Conservation (phyloP, 257 asterid genomes). For the Fraxinus americana region DNA sequence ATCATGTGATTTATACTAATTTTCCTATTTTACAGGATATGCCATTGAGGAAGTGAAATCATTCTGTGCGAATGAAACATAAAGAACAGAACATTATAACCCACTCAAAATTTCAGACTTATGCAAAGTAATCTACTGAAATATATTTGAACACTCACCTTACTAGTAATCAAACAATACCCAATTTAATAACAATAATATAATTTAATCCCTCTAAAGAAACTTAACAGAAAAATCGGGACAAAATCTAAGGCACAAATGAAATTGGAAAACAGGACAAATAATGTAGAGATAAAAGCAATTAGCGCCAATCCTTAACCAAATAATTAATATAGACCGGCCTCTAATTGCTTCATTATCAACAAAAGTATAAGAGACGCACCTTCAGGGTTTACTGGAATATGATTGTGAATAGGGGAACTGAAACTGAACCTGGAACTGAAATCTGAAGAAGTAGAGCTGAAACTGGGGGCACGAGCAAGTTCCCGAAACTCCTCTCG, state of each 20-base stretch:
- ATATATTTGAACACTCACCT: background rate
- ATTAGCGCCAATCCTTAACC: background rate
- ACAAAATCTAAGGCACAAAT: too few relatives aligned
- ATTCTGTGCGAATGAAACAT: too few relatives aligned
- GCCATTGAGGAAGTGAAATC: too few relatives aligned
- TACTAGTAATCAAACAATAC: background rate
- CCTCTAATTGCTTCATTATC: background rate
- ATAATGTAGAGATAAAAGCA: background rate
- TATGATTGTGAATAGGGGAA: background rate
- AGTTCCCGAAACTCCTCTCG: conserved; percentile 23
- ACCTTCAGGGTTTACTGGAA: background rate
- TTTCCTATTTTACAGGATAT: too few relatives aligned
- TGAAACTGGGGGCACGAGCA: conserved; percentile 14
- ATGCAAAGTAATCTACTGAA: background rate
- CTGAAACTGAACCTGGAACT: background rate
- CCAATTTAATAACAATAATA: background rate
- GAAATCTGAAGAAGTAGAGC: conserved; percentile 7
- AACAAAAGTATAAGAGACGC: background rate
- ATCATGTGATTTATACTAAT: too few relatives aligned
- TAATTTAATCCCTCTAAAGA: background rate
- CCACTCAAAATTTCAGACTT: background rate
- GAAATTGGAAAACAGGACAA: too few relatives aligned
- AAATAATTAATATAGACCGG: background rate
- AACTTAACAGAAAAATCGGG: too few relatives aligned
- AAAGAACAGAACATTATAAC: background rate